Evolutionary conservation across 2,329 filamentous ascomycete genomes (phyloP).

Genomic region (Raffaelea arxii): DNA sequence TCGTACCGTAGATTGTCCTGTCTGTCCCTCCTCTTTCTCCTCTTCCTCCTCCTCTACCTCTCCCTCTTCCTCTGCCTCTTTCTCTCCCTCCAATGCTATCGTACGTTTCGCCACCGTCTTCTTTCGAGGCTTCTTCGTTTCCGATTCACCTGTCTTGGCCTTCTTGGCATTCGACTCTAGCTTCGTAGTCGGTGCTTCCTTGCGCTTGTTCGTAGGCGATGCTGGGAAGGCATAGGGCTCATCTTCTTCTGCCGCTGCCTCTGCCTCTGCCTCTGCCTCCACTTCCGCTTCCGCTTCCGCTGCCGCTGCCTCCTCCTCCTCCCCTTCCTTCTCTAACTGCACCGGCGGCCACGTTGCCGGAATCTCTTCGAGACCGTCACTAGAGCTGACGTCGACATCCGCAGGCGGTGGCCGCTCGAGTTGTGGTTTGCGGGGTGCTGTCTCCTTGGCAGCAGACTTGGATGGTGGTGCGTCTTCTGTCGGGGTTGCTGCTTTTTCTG

Average conservation of each 20-base stretch:
- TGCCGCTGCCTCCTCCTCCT: neutral
- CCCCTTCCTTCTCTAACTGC: neutral
- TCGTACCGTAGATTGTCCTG: no score
- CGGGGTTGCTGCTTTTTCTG: neutral
- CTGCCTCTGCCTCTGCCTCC: neutral
- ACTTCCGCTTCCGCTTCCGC: neutral
- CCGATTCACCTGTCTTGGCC: no score
- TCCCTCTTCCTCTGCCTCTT: neutral
- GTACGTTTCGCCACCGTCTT: no score
- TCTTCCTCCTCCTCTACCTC: neutral
- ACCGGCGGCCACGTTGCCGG: constrained; percentile 1
- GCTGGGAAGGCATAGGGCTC: neutral
- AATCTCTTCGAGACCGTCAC: constrained; percentile 7
- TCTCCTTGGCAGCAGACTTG: no score
- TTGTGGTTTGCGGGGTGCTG: no score
- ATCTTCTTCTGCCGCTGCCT: neutral
- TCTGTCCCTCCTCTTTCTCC: neutral
- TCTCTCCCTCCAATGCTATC: no score
- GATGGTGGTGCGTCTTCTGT: neutral
- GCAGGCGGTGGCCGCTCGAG: neutral
- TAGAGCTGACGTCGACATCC: neutral
- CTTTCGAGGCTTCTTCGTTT: no score
- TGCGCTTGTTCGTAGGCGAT: neutral
- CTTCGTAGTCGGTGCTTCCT: no score
- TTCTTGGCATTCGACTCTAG: no score